phyloP scores from a whole-genome alignment of 371 early-diverging fungal species.

The Rhizopus microsporus region DNA sequence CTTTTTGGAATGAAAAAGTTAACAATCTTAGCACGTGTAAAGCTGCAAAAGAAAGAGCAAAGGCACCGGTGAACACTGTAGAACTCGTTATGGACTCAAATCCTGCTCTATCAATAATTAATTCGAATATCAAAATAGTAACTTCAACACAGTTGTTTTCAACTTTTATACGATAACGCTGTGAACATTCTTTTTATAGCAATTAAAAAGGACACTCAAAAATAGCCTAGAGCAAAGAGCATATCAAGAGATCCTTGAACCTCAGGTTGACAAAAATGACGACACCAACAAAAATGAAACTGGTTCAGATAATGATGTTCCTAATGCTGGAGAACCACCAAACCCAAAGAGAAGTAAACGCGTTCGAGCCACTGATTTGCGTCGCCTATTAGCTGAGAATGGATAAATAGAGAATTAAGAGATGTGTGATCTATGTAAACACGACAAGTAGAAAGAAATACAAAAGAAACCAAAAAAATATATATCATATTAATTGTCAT shows the following conservation, averaged over 20 bases:
- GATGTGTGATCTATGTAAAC: conserved; percentile 15
- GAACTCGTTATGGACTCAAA: too few relatives aligned
- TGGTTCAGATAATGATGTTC: conserved; percentile 2
- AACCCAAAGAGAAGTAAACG: conserved; percentile 10
- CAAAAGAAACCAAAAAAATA: conserved; percentile 2
- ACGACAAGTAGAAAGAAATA: conserved; percentile 4
- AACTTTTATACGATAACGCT: conserved; percentile 4
- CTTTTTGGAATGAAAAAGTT: too few relatives aligned
- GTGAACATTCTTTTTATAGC: conserved; percentile 10
- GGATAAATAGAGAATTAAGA: conserved; percentile 5
- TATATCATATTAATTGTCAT: conserved; percentile 6
- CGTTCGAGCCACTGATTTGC: conserved; percentile 1
- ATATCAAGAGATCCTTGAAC: conserved; percentile 8
- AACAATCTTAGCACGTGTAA: too few relatives aligned
- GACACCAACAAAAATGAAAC: conserved; percentile 2
- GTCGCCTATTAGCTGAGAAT: conserved; percentile 1
- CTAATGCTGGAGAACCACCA: conserved; percentile 5
- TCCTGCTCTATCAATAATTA: too few relatives aligned
- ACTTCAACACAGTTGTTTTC: neutral
- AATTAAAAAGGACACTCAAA: conserved; percentile 12
- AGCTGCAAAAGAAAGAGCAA: too few relatives aligned
- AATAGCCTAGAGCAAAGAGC: conserved; percentile 6
- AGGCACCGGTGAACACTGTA: too few relatives aligned
- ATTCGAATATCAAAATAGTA: conserved; percentile 12
- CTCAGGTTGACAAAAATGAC: neutral